Percentiles rank a stretch among this genome's conserved stretches.
Conservation (phyloP, 1,284 basidiomycete genomes). For the Mycosarcoma maydis region DNA sequence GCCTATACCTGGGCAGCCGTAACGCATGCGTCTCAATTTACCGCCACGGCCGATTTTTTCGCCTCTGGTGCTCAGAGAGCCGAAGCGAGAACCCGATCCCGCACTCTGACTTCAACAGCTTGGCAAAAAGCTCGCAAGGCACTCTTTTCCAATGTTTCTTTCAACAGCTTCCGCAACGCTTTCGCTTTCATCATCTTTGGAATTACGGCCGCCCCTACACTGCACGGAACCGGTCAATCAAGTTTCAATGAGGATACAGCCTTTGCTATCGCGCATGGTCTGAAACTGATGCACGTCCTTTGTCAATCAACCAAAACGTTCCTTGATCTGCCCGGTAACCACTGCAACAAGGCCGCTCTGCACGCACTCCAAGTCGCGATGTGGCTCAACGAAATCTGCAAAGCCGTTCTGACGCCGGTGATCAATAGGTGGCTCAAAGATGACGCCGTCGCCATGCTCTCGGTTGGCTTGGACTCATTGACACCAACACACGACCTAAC, state of each 20-base stretch:
- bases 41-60: background rate
- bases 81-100: constrained; percentile 8
- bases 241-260: constrained; percentile 5
- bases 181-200: constrained; percentile 9
- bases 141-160: constrained; percentile 8
- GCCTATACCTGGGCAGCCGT: constrained; percentile 7
- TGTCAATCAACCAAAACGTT: constrained; percentile 3
- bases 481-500: background rate
- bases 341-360: background rate
- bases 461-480: background rate
- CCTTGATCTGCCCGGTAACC: background rate
- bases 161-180: constrained; percentile 5
- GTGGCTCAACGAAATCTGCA: constrained; percentile 5
- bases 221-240: background rate
- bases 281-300: background rate
- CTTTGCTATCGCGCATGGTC: constrained; percentile 7
- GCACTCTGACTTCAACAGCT: background rate
- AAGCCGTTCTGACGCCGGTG: constrained; percentile 2
- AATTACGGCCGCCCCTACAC: background rate
- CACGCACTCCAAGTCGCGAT: constrained; percentile 2
- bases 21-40: constrained; percentile 6
- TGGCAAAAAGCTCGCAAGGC: constrained; percentile 5
- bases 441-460: background rate
- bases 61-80: constrained; percentile 6
- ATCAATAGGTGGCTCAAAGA: background rate